Base-by-base conservation (phyloP, 495 filamentous ascomycete genomes). In the Hypoxylon fragiforme region DNA sequence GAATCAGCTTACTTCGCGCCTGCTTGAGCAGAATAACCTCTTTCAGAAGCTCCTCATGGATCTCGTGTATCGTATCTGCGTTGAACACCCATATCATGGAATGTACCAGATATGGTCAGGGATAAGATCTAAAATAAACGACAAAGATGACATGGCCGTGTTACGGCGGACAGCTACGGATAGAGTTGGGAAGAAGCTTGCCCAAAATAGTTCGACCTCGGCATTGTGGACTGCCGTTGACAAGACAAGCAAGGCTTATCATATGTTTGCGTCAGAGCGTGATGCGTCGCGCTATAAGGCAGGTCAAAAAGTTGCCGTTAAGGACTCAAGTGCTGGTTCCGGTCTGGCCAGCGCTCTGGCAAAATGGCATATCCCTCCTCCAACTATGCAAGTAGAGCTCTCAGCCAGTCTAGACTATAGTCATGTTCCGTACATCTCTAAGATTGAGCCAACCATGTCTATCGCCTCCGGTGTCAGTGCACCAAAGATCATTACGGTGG, bases 81-180 rank as follows among this genome's bases (percentile, higher is more conserved):
- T 77, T 7, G 91, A 99, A 19, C 94, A 99, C 68, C 94, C 94
- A 1, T 95, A 91, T 69, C 94, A 99, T 62, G 89, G 89, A 32
- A 92, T 96, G 85, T 92, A 97, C 65, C 91, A 97, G 44, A 90
- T 99, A 15, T 95, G 90, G 73, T 85, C 91, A 6, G 85, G 86
- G 26, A 85, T 78, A 47, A 90, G 81, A 61, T 83, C 81, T 13
- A 82, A 79, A 58, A 74, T 77, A 28, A 78, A 77, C 42, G 73
- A 81, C 24, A 83, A 87, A 58, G 92, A 97, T 49, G 81, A 86
- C 21, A 76, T 84, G 4, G 86, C 89, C 15, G 66, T 84, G 31
- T 87, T 87, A 16, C 83, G 95, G 41, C 81, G 84, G 57, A 72
- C 72, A 42, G 91, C 92, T 20, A 91, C 90, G 7, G 78, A 73